These are phyloP conservation scores for Pythium utonaiense DNA, from an alignment of 352 stramenopile genomes.

Conservation along the genomic window DNA sequence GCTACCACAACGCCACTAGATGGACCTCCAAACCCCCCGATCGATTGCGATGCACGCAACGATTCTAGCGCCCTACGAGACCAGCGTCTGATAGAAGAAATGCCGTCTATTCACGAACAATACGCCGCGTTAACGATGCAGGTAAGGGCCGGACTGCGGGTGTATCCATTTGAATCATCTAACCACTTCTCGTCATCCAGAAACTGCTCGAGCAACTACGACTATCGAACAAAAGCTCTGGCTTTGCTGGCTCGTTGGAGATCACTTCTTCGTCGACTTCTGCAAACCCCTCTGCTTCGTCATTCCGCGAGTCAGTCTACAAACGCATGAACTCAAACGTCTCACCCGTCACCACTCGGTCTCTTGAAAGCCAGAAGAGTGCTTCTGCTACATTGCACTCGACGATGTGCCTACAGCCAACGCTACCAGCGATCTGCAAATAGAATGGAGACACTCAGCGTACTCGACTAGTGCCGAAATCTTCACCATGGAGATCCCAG, in stretches of 20 bases:
- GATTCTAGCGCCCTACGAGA: background rate
- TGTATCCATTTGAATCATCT: no score
- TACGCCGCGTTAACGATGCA: constrained; percentile 17
- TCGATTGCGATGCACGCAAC: constrained; percentile 5
- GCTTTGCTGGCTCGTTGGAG: constrained; percentile 8
- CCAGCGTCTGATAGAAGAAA: background rate
- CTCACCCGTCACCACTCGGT: background rate
- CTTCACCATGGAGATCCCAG: background rate
- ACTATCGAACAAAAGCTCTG: constrained; percentile 9
- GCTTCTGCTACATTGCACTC: background rate
- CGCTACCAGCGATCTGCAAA: background rate
- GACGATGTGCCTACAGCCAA: background rate
- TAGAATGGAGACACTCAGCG: background rate
- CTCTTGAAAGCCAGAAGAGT: background rate
- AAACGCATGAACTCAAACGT: background rate
- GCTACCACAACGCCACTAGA: background rate
- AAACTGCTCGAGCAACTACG: constrained; percentile 34
- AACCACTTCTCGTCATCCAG: no score
- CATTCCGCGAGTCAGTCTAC: constrained; percentile 11
- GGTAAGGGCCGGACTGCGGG: background rate
- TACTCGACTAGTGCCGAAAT: background rate
- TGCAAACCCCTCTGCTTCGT: background rate
- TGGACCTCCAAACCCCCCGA: background rate
- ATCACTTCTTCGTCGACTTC: background rate
- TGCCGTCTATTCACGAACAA: constrained; percentile 8